Evolutionary conservation across 2,329 filamentous ascomycete genomes (phyloP), one percentile per base, ranked within the genome.

Genomic region (Sarocladiaceae sp.): DNA sequence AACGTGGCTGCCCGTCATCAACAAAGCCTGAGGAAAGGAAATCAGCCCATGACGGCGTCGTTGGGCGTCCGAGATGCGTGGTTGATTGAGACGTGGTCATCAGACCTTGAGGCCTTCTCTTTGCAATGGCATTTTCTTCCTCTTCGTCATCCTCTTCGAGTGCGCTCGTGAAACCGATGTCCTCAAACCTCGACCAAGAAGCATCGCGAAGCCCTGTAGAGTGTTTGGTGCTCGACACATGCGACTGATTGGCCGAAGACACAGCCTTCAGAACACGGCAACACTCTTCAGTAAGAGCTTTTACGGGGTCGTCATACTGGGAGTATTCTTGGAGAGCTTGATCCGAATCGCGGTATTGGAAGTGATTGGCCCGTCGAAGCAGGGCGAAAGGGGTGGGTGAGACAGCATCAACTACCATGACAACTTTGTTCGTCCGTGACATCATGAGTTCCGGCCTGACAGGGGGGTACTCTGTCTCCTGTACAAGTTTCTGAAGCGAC

Each of bases 41-140:
- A 66, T 99, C 94, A 3, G 94, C 94, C 94, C 94, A 99, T 0
- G 94, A 97, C 1, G 94, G 94, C 1, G 94, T 99, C 0, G 91
- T 97, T 1, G 94, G 94, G 53, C 94, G 82, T 31, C 82, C 90
- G 42, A 87, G 70, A 53, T 86, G 82, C 39, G 78, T 78, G n/a
- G 81, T 81, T 10, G 89, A 89, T 5, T 81, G 79, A 15, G 90
- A 83, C 5, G 82, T 82, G 13, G 79, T 80, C 53, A 83, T 78
- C 33, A 95, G 67, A 18, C 81, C 82, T 28, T 64, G 61, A 4
- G 58, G 56, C 53, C 75, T 71, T 52, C 69, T 69, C 50, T 69
- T 64, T 17, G 66, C 59, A 26, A 72, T 66, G 22, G 68, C 68
- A 20, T 64, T 67, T 2, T 84, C 79, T 1, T 86, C 82, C 1